Evolutionary conservation across 169 alveolate genomes (phyloP).

Genomic region (Pseudocohnilembus persalinus): DNA sequence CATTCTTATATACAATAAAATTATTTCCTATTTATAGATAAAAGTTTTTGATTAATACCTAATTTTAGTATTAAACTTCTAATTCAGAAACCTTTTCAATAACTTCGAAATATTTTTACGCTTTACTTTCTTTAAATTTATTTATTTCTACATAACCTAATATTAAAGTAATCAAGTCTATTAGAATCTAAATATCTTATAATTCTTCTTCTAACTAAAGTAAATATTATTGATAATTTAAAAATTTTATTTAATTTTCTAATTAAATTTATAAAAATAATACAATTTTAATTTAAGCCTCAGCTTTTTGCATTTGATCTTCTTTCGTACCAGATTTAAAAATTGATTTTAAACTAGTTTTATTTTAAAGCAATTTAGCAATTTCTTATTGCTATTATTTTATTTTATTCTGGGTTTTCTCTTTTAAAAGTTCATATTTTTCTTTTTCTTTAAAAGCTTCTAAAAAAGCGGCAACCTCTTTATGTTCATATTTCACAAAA

Average conservation of each 20-base stretch:
- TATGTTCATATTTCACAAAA: slow-evolving; percentile 14
- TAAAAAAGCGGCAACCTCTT: slow-evolving; percentile 22
- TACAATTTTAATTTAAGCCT: slow-evolving; percentile 8
- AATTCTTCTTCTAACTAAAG: slow-evolving; percentile 22
- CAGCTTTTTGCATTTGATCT: slow-evolving; percentile 21
- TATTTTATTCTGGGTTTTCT: slow-evolving; percentile 2
- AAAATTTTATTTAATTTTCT: not conserved
- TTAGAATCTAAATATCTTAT: not conserved
- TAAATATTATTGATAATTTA: not conserved
- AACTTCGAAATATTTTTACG: slow-evolving; percentile 9
- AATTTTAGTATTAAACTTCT: not conserved
- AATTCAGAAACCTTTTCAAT: slow-evolving; percentile 16
- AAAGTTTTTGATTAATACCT: too few species aligned
- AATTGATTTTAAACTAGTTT: slow-evolving; percentile 12
- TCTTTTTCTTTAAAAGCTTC: slow-evolving; percentile 15
- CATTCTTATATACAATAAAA: not conserved
- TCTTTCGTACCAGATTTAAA: slow-evolving; percentile 20
- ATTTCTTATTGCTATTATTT: slow-evolving; percentile 3
- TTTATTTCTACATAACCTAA: slow-evolving; percentile 19
- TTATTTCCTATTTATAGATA: too few species aligned
- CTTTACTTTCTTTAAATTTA: slow-evolving; percentile 16
- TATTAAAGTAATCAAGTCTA: slow-evolving; percentile 16
- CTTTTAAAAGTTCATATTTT: not conserved
- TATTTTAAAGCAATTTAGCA: slow-evolving; percentile 2
- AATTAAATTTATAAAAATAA: not conserved